Evolutionary conservation across 495 filamentous ascomycete species (phyloP), one percentile per base, ranked within the genome.

Genomic region (Podospora pseudopauciseta): DNA sequence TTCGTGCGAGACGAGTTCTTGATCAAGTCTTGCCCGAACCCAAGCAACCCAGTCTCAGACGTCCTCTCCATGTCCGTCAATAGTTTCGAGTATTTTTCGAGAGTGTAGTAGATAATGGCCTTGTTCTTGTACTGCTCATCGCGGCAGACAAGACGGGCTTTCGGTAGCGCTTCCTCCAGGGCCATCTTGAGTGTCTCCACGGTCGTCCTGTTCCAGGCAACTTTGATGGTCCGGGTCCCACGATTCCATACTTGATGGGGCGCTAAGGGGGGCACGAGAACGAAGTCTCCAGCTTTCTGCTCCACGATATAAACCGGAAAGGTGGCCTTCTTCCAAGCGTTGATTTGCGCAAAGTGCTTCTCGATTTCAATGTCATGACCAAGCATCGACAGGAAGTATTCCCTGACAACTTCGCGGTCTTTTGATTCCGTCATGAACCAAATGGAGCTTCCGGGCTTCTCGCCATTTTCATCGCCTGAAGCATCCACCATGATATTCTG

Each of bases 41-140:
- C 81, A 23, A 83, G 71, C 64, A 77, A 71, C 19, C 75, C 75
- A 58, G 79, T 74, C 26, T 83, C 75, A 19, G 77, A 75, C 6
- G 74, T 82, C 55, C 80, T 77, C 68, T 86, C 84, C 34, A 86
- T 76, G 6, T 83, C 78, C 32, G 80, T 73, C 13, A 97, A 84
- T 57, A 91, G 79, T 3, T 79, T 78, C 44, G 88, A 90, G 69
- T 97, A 97, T 65, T 91, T 91, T 1, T 88, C 80, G 11, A 97
- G 82, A 0, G 92, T 90, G 76, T 88, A 95, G 74, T 90, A 97
- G 30, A 97, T 85, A 67, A 98, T 97, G 19, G 94, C 91, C 74
- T 97, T 97, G 81, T 94, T 97, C 76, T 98, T 99, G 82, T 99
- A 99, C 75, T 97, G 92, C 73, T 99, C 95, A 69, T 99, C 95